Conservation (phyloP, 2,329 filamentous ascomycete species). For the Alternaria atra region DNA sequence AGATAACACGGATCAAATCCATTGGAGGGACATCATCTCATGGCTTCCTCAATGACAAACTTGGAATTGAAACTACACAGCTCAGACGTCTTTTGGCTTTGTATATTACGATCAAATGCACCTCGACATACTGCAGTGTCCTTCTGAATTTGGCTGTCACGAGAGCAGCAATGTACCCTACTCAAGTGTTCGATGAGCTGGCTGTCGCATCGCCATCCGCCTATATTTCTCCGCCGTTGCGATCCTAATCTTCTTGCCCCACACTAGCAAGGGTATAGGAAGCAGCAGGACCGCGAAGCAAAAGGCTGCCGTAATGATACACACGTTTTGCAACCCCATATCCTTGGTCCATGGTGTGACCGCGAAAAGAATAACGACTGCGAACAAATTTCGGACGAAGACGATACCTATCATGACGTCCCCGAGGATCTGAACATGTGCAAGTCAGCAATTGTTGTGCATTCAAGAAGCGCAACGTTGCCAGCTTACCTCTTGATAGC, state of each 20-base stretch:
- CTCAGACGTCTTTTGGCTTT: not conserved
- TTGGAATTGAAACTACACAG: not conserved
- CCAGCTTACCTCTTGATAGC: constrained; percentile 30
- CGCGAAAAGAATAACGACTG: constrained; percentile 58
- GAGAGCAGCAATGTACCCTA: not conserved
- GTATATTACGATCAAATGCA: not conserved
- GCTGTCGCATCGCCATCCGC: constrained; percentile 22
- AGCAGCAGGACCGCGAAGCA: constrained; percentile 42
- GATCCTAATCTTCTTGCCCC: constrained; percentile 25
- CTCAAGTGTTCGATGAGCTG: constrained; percentile 17
- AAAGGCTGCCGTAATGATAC: constrained; percentile 53
- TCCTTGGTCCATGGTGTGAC: constrained; percentile 54
- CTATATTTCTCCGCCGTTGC: constrained; percentile 19
- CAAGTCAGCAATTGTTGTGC: not conserved
- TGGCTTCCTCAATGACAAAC: not conserved
- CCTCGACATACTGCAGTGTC: not conserved
- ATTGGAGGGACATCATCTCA: constrained; percentile 13
- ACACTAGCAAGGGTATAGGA: constrained; percentile 20
- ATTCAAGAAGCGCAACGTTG: not conserved
- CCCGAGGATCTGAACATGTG: constrained; percentile 50
- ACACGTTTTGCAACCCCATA: constrained; percentile 54
- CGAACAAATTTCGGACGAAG: constrained; percentile 57
- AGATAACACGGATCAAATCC: constrained; percentile 6
- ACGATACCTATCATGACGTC: constrained; percentile 58
- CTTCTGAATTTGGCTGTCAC: not conserved